Conservation (phyloP, 306 rosid species). For the Medicago arabica region DNA sequence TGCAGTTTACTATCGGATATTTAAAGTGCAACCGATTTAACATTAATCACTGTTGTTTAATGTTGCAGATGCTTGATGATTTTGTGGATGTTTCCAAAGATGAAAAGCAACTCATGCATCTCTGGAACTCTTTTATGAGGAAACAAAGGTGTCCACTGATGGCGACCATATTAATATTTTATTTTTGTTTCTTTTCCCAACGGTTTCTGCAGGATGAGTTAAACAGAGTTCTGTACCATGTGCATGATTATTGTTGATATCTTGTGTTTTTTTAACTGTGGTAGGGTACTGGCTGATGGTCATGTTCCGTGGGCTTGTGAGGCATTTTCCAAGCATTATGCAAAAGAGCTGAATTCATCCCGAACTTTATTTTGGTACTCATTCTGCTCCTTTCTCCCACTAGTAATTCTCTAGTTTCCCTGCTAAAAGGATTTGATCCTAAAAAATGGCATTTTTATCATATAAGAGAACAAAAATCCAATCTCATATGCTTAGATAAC, state of each 20-base stretch:
- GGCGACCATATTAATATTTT: constrained; percentile 38
- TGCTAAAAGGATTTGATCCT: constrained; percentile 23
- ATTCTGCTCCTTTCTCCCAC: constrained; percentile 28
- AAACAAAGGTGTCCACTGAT: constrained; percentile 74
- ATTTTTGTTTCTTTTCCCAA: constrained; percentile 11
- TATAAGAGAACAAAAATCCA: neutral
- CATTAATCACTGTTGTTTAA: constrained; percentile 26
- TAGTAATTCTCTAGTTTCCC: constrained; percentile 25
- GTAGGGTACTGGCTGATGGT: constrained; percentile 97
- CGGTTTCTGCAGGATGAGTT: constrained; percentile 23
- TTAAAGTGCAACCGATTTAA: constrained; percentile 16
- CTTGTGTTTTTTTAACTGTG: constrained; percentile 34
- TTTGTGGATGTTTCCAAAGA: constrained; percentile 96
- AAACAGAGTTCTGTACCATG: constrained; percentile 20
- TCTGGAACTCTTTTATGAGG: constrained; percentile 95
- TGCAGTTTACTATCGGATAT: constrained; percentile 25
- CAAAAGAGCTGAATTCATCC: constrained; percentile 69
- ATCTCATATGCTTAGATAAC: neutral
- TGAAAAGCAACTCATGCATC: constrained; percentile 97
- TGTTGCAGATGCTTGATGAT: constrained; percentile 97
- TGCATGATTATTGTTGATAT: constrained; percentile 33
- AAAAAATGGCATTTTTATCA: neutral
- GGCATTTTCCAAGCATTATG: constrained; percentile 91
- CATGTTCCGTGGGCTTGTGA: constrained; percentile 98
- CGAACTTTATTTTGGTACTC: constrained; percentile 79